Conservation (phyloP, 495 filamentous ascomycete genomes). For the Cryomyces minteri region DNA sequence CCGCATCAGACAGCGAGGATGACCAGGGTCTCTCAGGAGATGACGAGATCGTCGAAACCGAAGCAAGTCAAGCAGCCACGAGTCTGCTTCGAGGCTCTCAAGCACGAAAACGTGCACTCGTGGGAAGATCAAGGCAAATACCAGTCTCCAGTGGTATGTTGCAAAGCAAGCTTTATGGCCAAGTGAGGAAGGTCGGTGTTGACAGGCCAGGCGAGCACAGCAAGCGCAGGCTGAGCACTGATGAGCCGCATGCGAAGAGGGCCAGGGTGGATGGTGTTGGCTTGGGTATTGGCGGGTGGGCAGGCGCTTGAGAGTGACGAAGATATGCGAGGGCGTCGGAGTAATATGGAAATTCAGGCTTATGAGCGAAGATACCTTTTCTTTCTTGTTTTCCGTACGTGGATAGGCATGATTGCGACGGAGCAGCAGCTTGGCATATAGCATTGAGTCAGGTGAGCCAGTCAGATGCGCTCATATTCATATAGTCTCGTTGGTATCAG, state of each 20-base stretch:
- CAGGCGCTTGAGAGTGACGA: background rate
- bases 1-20: constrained; percentile 55
- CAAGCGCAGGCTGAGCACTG: constrained; percentile 10
- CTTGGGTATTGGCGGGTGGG: background rate
- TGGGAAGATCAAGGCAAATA: constrained; percentile 1
- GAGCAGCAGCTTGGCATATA: too few relatives aligned
- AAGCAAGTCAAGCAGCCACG: constrained; percentile 30
- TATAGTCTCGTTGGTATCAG: too few relatives aligned
- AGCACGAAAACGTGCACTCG: background rate
- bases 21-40: constrained; percentile 24
- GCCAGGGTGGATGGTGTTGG: background rate
- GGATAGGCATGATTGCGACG: too few relatives aligned
- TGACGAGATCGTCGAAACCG: constrained; percentile 34
- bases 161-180: constrained; percentile 21
- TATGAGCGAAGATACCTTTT: too few relatives aligned
- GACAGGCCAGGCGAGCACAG: constrained; percentile 6
- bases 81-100: constrained; percentile 27
- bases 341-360: too few relatives aligned
- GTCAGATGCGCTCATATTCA: too few relatives aligned
- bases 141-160: background rate
- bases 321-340: too few relatives aligned
- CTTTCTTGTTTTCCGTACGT: too few relatives aligned
- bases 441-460: too few relatives aligned
- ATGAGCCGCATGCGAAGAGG: constrained; percentile 3
- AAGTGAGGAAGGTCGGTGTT: constrained; percentile 15